Evolutionary conservation across 2,329 filamentous ascomycete species (phyloP).

Genomic region (Fusarium austroafricanum): DNA sequence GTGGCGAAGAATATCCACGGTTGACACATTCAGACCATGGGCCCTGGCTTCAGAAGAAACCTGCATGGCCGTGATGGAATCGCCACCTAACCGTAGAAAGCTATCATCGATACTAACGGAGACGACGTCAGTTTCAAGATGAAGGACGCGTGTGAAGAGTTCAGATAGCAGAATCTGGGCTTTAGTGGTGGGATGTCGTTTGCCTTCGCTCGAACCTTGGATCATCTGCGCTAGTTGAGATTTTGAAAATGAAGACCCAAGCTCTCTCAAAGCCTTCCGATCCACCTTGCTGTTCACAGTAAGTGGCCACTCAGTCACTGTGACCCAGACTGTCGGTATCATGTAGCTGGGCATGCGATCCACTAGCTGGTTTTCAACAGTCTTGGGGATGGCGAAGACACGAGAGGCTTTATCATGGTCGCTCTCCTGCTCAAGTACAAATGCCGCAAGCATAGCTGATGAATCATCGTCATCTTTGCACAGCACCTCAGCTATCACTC

Average conservation of each 20-base stretch:
- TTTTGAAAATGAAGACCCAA: constrained; percentile 10
- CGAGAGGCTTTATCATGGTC: background rate
- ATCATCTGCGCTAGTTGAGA: background rate
- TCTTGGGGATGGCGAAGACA: background rate
- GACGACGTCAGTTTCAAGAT: constrained; percentile 40
- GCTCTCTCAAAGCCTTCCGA: constrained; percentile 10
- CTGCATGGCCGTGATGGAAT: constrained; percentile 59
- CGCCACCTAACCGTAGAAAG: constrained; percentile 62
- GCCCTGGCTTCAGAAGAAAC: constrained; percentile 8
- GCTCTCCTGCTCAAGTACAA: background rate
- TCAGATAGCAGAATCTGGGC: constrained; percentile 42
- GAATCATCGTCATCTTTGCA: background rate
- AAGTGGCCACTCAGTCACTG: background rate
- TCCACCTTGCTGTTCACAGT: constrained; percentile 11
- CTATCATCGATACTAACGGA: constrained; percentile 56
- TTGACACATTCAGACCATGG: constrained; percentile 7
- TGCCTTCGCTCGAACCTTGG: background rate
- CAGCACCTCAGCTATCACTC: constrained; percentile 29
- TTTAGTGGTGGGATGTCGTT: background rate
- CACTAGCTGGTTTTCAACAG: background rate
- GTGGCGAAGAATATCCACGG: constrained; percentile 12
- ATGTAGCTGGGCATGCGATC: constrained; percentile 28
- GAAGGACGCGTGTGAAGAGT: constrained; percentile 54
- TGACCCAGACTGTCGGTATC: constrained; percentile 19
- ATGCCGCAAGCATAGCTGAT: background rate